phyloP scores from a whole-genome alignment of 345 rosid species.

The Barbarea vulgaris region DNA sequence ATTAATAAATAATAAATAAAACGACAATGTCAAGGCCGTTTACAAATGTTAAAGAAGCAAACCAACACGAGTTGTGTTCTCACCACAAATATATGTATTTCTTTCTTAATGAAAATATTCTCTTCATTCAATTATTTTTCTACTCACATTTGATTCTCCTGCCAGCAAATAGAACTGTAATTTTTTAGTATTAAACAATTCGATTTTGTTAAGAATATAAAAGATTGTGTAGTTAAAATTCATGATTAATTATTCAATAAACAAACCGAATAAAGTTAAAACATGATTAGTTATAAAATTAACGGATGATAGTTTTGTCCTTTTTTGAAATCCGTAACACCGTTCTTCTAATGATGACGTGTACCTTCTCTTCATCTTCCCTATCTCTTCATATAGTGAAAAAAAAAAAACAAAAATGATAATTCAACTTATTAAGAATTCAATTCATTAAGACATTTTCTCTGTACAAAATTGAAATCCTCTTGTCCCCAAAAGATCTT shows the following conservation, averaged over 20 bases:
- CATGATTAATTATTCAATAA: constrained; percentile 18
- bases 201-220: neutral
- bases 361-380: constrained; percentile 35
- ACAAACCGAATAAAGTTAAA: constrained; percentile 6
- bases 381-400: constrained; percentile 27
- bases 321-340: constrained; percentile 32
- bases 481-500: constrained; percentile 30
- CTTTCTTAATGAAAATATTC: constrained; percentile 2
- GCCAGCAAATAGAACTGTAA: constrained; percentile 7
- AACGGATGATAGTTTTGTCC: constrained; percentile 40
- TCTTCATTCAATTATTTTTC: neutral
- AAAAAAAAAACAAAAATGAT: neutral
- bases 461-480: constrained; percentile 10
- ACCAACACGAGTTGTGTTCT: constrained; percentile 17
- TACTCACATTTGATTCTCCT: constrained; percentile 19
- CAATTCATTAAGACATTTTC: constrained; percentile 30
- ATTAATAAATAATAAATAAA: neutral
- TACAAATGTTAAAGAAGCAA: constrained; percentile 17
- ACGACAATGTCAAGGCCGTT: neutral
- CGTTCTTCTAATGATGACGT: constrained; percentile 35
- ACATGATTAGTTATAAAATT: constrained; percentile 21
- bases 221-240: constrained; percentile 5
- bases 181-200: neutral
- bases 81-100: constrained; percentile 6
- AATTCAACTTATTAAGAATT: constrained; percentile 15